Evolutionary conservation across 2,329 filamentous ascomycete genomes (phyloP), one percentile per base, ranked within the genome.

Genomic region (Neopestalotiopsis sp.): DNA sequence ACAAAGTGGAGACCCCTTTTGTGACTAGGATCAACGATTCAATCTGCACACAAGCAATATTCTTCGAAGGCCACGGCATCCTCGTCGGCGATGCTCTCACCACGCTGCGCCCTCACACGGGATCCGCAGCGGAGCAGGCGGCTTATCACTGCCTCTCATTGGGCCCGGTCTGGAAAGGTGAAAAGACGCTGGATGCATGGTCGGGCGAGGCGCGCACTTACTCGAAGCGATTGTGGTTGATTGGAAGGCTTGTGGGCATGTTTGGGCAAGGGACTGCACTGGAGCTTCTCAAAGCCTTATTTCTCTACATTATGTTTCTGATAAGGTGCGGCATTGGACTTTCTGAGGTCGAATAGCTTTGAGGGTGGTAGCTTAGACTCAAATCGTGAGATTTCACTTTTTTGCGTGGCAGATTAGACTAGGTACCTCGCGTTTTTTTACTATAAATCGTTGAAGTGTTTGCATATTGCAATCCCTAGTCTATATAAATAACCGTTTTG

Each of bases 51-150:
- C 69, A 75, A 14, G 80, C 82, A 24, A 76, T 74, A 42, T 85
- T 82, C 67, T 74, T 79, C 30, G 75, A 78, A 42, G 83, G 83
- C 1, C 81, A 79, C 30, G 76, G 86, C 2, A 67, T 86, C 17
- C 71, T 86, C 10, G 80, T 86, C 2, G 84, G 84, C 0, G 84
- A 87, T 72, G 81, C 84, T 0, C 72, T 86, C 24, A 80, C 83
- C 0, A 79, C 82, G 1, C 83, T 86, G 40, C 73, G 85, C 59
- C 84, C 85, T 5, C 84, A 86, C 69, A 79, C 82, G 3, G 84
- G 80, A 0, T 78, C 80, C 28, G 83, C 82, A 17, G 85, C 84
- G 1, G 81, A 83, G 32, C 84, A 86, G 71, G 83, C 83, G 4
- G 84, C 82, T 2, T 81, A 80, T 57, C 82, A 86, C 72, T 81